Conservation (phyloP, 2,329 filamentous ascomycete genomes). For the Exophiala mesophila region DNA sequence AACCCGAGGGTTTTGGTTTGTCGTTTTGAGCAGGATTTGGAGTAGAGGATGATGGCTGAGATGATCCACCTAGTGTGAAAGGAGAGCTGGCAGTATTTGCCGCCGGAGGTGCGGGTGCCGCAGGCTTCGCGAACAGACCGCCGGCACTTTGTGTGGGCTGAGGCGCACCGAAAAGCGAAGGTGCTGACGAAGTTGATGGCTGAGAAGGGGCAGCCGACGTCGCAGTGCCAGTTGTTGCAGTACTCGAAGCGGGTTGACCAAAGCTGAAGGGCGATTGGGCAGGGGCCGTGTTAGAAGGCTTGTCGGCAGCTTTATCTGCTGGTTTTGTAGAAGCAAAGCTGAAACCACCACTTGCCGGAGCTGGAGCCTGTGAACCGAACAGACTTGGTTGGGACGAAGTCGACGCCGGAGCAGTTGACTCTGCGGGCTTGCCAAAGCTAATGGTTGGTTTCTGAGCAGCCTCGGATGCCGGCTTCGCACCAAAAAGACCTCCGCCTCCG, state of each 20-base stretch:
- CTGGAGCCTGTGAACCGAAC: conserved; percentile 35
- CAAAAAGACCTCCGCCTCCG: conserved; percentile 29
- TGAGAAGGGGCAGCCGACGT: conserved; percentile 14
- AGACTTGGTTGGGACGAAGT: conserved; percentile 27
- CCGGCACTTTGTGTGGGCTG: conserved; percentile 1
- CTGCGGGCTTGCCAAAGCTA: conserved; percentile 30
- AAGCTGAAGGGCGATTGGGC: conserved; percentile 15
- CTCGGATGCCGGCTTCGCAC: conserved; percentile 27
- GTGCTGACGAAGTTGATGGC: conserved; percentile 8
- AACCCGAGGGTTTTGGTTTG: conserved; percentile 23
- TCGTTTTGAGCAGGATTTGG: conserved; percentile 4
- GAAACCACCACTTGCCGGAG: conserved; percentile 13
- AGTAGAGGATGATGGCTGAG: background rate
- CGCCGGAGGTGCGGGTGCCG: conserved; percentile 11
- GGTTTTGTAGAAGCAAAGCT: conserved; percentile 16
- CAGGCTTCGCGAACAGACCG: conserved; percentile 16
- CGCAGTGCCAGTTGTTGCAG: conserved; percentile 1
- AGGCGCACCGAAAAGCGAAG: conserved; percentile 11
- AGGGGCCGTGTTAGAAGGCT: conserved; percentile 7
- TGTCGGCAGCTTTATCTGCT: conserved; percentile 9
- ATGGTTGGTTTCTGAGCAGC: conserved; percentile 19
- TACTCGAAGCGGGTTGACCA: conserved; percentile 2
- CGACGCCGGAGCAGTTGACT: conserved; percentile 29
- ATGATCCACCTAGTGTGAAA: background rate
- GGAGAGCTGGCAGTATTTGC: conserved; percentile 7